Conservation (phyloP, 148 eudicot species). For the Cornus controversa region DNA sequence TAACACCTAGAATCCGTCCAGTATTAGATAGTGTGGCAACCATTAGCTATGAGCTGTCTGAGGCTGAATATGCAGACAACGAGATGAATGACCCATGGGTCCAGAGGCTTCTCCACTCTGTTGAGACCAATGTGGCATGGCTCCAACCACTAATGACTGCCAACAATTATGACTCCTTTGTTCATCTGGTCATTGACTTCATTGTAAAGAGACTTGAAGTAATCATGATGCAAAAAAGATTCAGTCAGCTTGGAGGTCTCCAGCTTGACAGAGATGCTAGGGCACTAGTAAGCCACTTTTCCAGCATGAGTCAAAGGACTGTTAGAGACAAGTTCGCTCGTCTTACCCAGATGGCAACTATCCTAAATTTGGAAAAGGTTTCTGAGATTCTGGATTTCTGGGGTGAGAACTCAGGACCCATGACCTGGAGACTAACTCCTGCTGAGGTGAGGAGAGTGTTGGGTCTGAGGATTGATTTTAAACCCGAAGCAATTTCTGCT, state of each 20-base stretch:
- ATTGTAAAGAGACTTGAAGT: slow-evolving; percentile 94
- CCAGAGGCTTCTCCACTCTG: slow-evolving; percentile 85
- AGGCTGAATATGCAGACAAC: slow-evolving; percentile 90
- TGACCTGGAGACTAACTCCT: slow-evolving; percentile 96
- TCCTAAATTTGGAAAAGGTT: slow-evolving; percentile 85
- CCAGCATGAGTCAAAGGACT: slow-evolving; percentile 91
- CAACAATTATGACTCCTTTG: slow-evolving; percentile 77
- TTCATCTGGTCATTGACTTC: slow-evolving; percentile 82
- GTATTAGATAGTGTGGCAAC: slow-evolving; percentile 77
- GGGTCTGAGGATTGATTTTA: slow-evolving; percentile 87
- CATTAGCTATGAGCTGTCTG: slow-evolving; percentile 89
- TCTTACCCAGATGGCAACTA: slow-evolving; percentile 94
- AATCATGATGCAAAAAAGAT: slow-evolving; percentile 95
- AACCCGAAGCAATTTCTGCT: slow-evolving; percentile 84
- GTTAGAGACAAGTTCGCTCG: slow-evolving; percentile 94
- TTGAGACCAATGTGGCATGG: slow-evolving; percentile 80
- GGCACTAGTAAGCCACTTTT: slow-evolving; percentile 87
- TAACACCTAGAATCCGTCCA: slow-evolving; percentile 79
- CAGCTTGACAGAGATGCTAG: slow-evolving; percentile 91
- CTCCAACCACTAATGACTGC: slow-evolving; percentile 87
- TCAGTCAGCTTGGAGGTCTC: slow-evolving; percentile 93
- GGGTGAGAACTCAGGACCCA: slow-evolving; percentile 97
- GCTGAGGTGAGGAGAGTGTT: slow-evolving; percentile 91
- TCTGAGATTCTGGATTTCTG: slow-evolving; percentile 96
- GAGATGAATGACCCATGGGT: slow-evolving; percentile 98